Base-by-base conservation (phyloP, 2,329 filamentous ascomycete species). In the Fusarium coffeatum region DNA sequence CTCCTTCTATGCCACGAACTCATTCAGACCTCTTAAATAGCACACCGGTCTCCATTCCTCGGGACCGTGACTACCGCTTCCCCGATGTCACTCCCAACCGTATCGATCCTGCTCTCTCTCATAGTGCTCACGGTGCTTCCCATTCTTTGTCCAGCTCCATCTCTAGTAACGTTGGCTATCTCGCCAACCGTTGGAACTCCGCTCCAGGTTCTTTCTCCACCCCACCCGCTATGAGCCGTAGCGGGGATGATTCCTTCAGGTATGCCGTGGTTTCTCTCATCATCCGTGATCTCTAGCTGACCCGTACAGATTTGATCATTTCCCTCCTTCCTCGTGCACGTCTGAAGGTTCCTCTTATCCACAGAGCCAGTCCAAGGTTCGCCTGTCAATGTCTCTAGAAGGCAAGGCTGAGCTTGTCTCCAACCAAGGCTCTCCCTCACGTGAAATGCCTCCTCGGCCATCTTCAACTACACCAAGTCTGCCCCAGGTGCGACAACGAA, bases 391-490 rank as follows among this genome's bases (percentile, higher is more conserved):
- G 76, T 96, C 93, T 20, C 86, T 94, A 32, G 93, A 98, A 76
- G 95, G 95, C 71, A 95, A 94, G 76, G 95, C 95, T n/a, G 92
- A 95, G 74, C 85, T 98, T 54, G 88, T 94, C 23, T 89, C 91
- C 57, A 86, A 90, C 66, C 88, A 91, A 68, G 84, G 86, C 30
- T 91, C 91, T 5, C 92, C 92, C 59, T 72, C 90, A 89, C 54
- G 75, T 76, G 55, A 77, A 88, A 85, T 63, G 84, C 75, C 75
- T 51, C 86, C 73, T 80, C 82, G 73, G 82, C 71, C 85, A 82
- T 63, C 84, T 79, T 64, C 85, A 82, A 74, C 82, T 77, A 69
- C 84, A 78, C 59, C 86, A 34, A 82, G 81, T 16, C 80, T 87
- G 20, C 82, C 83, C 22, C 81, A 83, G 20, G 79, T 85, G 41